Conservation (phyloP, 2,329 filamentous ascomycete species). For the Calonectria henricotiae region DNA sequence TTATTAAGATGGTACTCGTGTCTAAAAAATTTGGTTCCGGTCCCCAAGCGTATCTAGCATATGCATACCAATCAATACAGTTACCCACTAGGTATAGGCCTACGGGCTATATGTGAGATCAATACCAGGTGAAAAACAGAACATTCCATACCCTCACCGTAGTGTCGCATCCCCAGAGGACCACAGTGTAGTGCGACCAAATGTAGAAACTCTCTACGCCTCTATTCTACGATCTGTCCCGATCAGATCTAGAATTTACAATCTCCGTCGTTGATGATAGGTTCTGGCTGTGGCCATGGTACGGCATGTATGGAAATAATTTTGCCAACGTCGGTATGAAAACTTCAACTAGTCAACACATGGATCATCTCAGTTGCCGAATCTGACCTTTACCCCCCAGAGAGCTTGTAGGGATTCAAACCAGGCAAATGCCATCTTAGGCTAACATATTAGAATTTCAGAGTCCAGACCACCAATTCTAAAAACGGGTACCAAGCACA, state of each 20-base stretch:
- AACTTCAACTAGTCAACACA: no score
- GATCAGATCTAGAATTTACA: constrained; percentile 1
- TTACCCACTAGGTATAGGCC: not conserved
- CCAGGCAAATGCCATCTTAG: not conserved
- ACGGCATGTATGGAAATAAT: constrained; percentile 6
- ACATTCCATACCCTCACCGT: constrained; percentile 6
- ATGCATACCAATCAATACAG: constrained; percentile 18
- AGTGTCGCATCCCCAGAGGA: not conserved
- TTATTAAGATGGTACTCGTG: not conserved
- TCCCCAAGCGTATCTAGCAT: constrained; percentile 7
- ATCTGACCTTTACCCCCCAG: not conserved
- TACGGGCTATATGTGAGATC: not conserved
- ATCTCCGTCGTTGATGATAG: not conserved
- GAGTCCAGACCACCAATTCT: not conserved
- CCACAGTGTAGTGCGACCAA: constrained; percentile 3
- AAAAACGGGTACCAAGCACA: not conserved
- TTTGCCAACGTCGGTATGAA: not conserved
- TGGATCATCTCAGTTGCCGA: no score
- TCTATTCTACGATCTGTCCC: not conserved
- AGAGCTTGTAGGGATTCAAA: not conserved
- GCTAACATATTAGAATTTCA: not conserved
- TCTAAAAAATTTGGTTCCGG: constrained; percentile 1
- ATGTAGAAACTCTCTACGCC: constrained; percentile 8
- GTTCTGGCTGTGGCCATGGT: constrained; percentile 15
- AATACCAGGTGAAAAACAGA: not conserved